These are phyloP conservation scores for Hermanozyma aechmeae DNA, from an alignment of 805 yeast species.

Conservation along the genomic window DNA sequence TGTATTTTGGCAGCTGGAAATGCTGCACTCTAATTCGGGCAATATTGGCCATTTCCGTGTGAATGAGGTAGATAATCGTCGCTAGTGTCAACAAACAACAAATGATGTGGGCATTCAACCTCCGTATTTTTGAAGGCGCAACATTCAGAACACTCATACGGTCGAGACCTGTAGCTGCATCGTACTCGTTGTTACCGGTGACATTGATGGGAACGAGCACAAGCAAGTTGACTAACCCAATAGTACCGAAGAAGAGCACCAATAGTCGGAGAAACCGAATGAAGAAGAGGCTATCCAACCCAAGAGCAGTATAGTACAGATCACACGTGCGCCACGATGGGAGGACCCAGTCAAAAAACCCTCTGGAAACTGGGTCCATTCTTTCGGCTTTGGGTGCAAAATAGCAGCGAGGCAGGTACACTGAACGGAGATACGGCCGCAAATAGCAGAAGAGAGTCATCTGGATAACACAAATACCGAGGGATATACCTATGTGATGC, in stretches of 20 bases:
- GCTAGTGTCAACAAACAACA: conserved; percentile 46
- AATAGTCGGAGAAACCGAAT: conserved; percentile 50
- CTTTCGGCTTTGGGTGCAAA: conserved; percentile 32
- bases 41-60: conserved; percentile 46
- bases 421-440: too few relatives aligned
- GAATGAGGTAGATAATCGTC: conserved; percentile 47
- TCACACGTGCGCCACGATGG: conserved; percentile 33
- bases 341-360: conserved; percentile 48
- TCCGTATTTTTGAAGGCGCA: conserved; percentile 37
- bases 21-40: conserved; percentile 39
- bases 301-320: conserved; percentile 39
- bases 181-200: conserved; percentile 22
- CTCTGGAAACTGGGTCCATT: conserved; percentile 28
- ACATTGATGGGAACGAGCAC: conserved; percentile 58
- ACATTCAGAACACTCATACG: conserved; percentile 64
- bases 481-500: conserved; percentile 46
- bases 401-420: conserved; percentile 50
- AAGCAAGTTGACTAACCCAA: conserved; percentile 48
- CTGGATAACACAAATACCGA: conserved; percentile 46
- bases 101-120: conserved; percentile 55
- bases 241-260: conserved; percentile 38
- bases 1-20: conserved; percentile 19
- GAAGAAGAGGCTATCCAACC: conserved; percentile 71
- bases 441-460: conserved; percentile 30
- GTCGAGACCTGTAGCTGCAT: conserved; percentile 47